Evolutionary conservation across 2,329 filamentous ascomycete genomes (phyloP).

Genomic region (Neonectria punicea): DNA sequence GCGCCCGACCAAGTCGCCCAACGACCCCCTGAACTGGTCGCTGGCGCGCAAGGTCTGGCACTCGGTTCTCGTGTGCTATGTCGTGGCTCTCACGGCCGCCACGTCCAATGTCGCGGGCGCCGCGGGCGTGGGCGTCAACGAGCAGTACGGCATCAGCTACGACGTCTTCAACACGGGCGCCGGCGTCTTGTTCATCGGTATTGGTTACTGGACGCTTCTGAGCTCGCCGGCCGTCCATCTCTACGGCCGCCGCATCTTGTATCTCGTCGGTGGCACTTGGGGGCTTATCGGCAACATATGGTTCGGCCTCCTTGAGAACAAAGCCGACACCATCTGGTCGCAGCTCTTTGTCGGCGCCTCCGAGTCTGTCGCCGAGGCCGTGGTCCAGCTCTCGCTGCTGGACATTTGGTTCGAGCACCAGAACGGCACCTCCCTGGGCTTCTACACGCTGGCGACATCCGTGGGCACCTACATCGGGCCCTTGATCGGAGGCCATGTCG

Average conservation of each 20-base stretch:
- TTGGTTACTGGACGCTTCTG: conserved; percentile 65
- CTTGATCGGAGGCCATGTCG: conserved; percentile 62
- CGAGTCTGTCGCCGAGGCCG: conserved; percentile 65
- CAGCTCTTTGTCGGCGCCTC: conserved; percentile 68
- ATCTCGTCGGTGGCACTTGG: conserved; percentile 61
- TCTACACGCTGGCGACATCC: conserved; percentile 66
- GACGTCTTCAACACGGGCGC: conserved; percentile 65
- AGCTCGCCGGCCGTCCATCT: conserved; percentile 63
- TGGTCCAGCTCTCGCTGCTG: conserved; percentile 66
- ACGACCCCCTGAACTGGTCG: conserved; percentile 65
- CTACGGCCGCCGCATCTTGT: conserved; percentile 65
- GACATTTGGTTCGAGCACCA: conserved; percentile 69
- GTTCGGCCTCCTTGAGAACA: conserved; percentile 58
- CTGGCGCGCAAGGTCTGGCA: conserved; percentile 60
- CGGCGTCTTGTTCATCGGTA: conserved; percentile 64
- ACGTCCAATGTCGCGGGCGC: conserved; percentile 66
- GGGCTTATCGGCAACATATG: conserved; percentile 63
- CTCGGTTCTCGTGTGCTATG: conserved; percentile 61
- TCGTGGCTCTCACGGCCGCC: conserved; percentile 65
- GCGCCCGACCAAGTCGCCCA: conserved; percentile 61
- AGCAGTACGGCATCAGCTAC: conserved; percentile 61
- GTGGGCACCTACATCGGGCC: conserved; percentile 67
- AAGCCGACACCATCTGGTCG: conserved; percentile 61
- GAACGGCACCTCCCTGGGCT: conserved; percentile 62
- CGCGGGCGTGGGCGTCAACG: conserved; percentile 60